Base-by-base conservation (phyloP, 768 basidiomycete genomes). In the Serpula lacrymans region DNA sequence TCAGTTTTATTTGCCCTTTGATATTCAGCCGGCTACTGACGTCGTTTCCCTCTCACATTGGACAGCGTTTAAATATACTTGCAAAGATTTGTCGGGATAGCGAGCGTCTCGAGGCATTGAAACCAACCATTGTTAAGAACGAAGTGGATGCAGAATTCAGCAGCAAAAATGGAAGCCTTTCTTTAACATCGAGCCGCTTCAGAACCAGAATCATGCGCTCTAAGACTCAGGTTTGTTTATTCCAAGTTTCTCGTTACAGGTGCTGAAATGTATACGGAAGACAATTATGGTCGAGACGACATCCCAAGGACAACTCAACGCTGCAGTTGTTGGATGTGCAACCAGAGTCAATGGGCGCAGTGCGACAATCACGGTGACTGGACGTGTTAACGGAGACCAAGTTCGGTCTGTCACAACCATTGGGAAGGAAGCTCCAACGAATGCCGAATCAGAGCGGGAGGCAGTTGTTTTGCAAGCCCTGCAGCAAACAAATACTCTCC, bases 341-440 rank as follows among this genome's bases (percentile, higher is more conserved):
- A 58, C 49, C 2, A 41, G 6, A 45, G 54, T 47, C 48, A 12
- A 46, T 28, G 76, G 78, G 3, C 73, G 74, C 6, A 49, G 48
- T 10, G 71, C 63, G 0, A 47, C 21, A 3, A 47, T 77, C 20
- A 22, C 29, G 9, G 30, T 72, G 24, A 37, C 52, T 4, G 54
- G 41, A 8, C n/a, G 50, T 1, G 16, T 65, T 14, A n/a, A 31
- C 23, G 45, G 43, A 2, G 30, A 41, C 12, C 48, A 36, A 18
- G 43, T 61, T 34, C 12, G 51, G 13, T 55, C 58, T 3, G 64
- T 86, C 29, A 70, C 57, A 7, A 74, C 80, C 3, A 59, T 73
- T 30, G 83, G 81, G 2, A 72, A 68, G 21, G 79, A 73, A 39
- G 64, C 62, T 21, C 73, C 70, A 0, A 87, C 84, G 2, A 62